phyloP scores from a whole-genome alignment of 2,329 filamentous ascomycete species.

The Corynespora cassiicola region DNA sequence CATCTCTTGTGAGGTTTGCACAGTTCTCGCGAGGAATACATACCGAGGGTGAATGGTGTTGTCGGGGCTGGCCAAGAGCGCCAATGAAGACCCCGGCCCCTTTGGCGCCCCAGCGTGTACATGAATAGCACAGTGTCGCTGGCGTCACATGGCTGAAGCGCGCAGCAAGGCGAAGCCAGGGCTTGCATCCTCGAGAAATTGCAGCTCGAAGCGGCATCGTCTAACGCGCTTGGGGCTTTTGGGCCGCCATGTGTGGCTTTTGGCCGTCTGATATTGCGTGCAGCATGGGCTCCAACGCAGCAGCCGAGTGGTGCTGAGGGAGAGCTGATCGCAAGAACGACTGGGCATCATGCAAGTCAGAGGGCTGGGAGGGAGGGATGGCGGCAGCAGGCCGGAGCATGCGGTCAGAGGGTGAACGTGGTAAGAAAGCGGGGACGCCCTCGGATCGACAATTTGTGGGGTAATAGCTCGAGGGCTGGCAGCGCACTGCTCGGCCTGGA shows the following conservation, averaged over 20 bases:
- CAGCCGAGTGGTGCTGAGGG: conserved; percentile 16
- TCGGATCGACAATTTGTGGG: conserved; percentile 45
- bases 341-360: conserved; percentile 45
- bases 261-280: conserved; percentile 22
- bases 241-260: conserved; percentile 16
- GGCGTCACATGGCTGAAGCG: conserved; percentile 20
- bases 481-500: conserved; percentile 27
- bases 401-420: conserved; percentile 34
- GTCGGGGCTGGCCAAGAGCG: too few species aligned
- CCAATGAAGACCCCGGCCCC: conserved; percentile 9
- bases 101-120: too few species aligned
- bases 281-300: conserved; percentile 30
- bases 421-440: conserved; percentile 42
- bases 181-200: not conserved
- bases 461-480: conserved; percentile 38
- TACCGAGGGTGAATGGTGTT: not conserved
- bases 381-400: conserved; percentile 16
- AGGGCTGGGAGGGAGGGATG: conserved; percentile 25
- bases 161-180: conserved; percentile 7
- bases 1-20: conserved; percentile 3
- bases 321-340: conserved; percentile 23
- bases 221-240: conserved; percentile 6
- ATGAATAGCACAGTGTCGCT: conserved; percentile 5
- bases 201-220: not conserved
- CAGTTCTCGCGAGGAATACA: not conserved